Base-by-base conservation (phyloP, 768 basidiomycete genomes). In the Naganishia onofrii region DNA sequence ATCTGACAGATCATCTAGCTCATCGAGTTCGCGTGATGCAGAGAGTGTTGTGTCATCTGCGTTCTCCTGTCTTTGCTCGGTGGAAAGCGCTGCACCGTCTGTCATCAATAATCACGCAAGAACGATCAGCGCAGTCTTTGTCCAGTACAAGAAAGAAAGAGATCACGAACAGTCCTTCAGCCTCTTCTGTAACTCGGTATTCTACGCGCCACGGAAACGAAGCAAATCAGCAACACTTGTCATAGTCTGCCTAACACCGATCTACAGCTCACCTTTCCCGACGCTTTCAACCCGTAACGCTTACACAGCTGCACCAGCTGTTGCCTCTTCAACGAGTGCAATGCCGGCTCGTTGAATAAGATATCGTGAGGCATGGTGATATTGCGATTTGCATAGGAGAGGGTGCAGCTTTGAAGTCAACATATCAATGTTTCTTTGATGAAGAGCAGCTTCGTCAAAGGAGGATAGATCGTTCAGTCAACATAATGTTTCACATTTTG, bases 201-300 rank as follows among this genome's bases (percentile, higher is more conserved):
- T 51, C 48, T 51, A 26, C 12, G 3, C n/a, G n/a, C n/a, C 36
- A 36, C 5, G 36, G 12, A 36, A 36, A 36, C 12, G 36, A 36
- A 36, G 12, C 6, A 12, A 36, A 36, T 36, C 44, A 21, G 44
- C 15, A 46, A 21, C n/a, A n/a, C n/a, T n/a, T n/a, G n/a, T n/a
- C n/a, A n/a, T n/a, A n/a, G n/a, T n/a, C n/a, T n/a, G n/a, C n/a
- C n/a, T n/a, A n/a, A n/a, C n/a, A n/a, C n/a, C n/a, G n/a, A n/a
- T n/a, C n/a, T n/a, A n/a, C n/a, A 12, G 31, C 68, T 51, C 56
- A 69, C 68, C 68, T 69, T 69, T 44, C 68, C 68, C 44, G 55
- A 58, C n/a, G 55, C 68, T 32, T 26, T 46, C 42, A 69, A 32
- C 7, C 68, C 68, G 32, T 69, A 69, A 29, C 31, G 38, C 44